A percentile compares a stretch with the other conserved stretches of the same genome.
Evolutionary conservation across 176 grass and related monocot genomes (phyloP).

Genomic region (Zizania latifolia): DNA sequence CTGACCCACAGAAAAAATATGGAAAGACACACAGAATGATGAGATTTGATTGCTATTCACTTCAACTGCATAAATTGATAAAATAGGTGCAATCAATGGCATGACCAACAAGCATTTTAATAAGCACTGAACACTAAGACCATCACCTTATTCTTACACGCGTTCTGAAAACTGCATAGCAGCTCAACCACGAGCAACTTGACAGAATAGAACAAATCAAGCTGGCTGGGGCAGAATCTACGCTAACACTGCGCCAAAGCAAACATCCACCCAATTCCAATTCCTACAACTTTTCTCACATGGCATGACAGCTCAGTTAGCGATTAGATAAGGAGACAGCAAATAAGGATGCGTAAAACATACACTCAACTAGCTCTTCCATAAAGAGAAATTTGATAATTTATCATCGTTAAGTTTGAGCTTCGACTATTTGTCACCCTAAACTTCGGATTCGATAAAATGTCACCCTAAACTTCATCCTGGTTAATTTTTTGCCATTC

Average conservation of each 20-base stretch:
- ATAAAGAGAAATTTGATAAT: too few relatives aligned
- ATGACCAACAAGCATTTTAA: slow-evolving; percentile 4
- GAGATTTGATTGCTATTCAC: slow-evolving; percentile 12
- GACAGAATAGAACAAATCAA: slow-evolving; percentile 34
- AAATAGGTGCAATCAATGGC: slow-evolving; percentile 9
- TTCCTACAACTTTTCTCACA: slow-evolving; percentile 37
- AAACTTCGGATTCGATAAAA: too few relatives aligned
- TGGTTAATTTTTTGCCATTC: too few relatives aligned
- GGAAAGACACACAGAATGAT: background rate
- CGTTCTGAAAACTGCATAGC: background rate
- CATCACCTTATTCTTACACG: slow-evolving; percentile 10
- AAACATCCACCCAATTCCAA: slow-evolving; percentile 12
- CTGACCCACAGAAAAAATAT: slow-evolving; percentile 5
- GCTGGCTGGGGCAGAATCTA: slow-evolving; percentile 21
- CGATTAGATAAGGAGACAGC: slow-evolving; percentile 4
- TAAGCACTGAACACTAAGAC: slow-evolving; percentile 5
- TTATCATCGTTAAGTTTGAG: too few relatives aligned
- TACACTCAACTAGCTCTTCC: background rate
- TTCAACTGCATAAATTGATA: slow-evolving; percentile 9
- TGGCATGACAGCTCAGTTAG: slow-evolving; percentile 28
- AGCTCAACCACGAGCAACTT: slow-evolving; percentile 39
- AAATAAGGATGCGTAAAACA: background rate
- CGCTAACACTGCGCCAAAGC: slow-evolving; percentile 7
- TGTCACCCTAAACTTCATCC: too few relatives aligned
- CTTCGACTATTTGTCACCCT: too few relatives aligned